phyloP scores from a whole-genome alignment of 345 rosid genomes.

The Eucalyptus dawsonii region DNA sequence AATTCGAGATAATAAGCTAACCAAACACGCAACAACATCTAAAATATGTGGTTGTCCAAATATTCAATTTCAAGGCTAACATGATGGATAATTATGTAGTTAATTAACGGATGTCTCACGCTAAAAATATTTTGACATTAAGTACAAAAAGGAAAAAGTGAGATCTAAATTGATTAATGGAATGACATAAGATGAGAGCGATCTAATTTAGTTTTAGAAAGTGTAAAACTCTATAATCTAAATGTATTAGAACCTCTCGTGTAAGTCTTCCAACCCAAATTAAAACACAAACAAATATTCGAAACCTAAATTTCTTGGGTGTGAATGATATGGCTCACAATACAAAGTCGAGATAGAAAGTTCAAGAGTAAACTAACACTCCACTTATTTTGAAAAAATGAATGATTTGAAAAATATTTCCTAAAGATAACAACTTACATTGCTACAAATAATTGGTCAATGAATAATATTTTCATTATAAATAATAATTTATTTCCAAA shows the following conservation, averaged over 20 bases:
- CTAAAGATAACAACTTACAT: not conserved
- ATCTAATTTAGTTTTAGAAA: not conserved
- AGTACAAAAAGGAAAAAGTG: not conserved
- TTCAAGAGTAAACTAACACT: not conserved
- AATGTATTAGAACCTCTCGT: not conserved
- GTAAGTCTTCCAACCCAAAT: not conserved
- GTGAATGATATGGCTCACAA: not conserved
- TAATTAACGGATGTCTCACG: not conserved
- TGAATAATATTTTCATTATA: not conserved
- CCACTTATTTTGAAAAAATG: not conserved
- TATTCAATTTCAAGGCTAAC: not conserved
- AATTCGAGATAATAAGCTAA: not conserved
- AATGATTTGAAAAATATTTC: not conserved
- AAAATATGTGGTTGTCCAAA: not conserved
- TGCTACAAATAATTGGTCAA: not conserved
- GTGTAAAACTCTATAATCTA: not conserved
- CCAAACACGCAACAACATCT: not conserved
- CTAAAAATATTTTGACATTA: not conserved
- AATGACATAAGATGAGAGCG: not conserved
- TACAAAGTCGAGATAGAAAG: not conserved
- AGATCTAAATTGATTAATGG: not conserved
- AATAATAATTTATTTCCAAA: not conserved
- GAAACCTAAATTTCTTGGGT: not conserved
- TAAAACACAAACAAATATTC: not conserved
- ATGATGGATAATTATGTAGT: not conserved